Evolutionary conservation across 2,329 filamentous ascomycete species (phyloP).

Genomic region (Penicillium italicum): DNA sequence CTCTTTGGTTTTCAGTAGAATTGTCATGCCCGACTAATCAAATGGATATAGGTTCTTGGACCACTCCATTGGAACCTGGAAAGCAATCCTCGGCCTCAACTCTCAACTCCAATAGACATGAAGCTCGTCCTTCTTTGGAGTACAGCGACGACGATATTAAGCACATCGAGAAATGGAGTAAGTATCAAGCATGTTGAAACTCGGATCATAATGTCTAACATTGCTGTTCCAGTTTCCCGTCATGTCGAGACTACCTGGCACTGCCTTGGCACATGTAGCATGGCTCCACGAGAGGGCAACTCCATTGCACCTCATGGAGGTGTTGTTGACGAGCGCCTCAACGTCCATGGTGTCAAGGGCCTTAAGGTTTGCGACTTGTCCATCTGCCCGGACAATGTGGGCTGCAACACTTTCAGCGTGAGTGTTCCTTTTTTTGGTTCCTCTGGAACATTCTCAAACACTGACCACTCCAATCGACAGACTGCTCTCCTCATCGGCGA

Average conservation of each 20-base stretch:
- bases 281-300: slow-evolving; percentile 73
- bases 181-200: slow-evolving; percentile 6
- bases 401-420: slow-evolving; percentile 59
- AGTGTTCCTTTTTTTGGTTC: slow-evolving; percentile 8
- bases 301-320: slow-evolving; percentile 72
- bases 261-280: slow-evolving; percentile 65
- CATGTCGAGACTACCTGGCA: slow-evolving; percentile 78
- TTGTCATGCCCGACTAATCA: background rate
- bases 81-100: slow-evolving; percentile 48
- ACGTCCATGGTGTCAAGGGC: slow-evolving; percentile 72
- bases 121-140: slow-evolving; percentile 60
- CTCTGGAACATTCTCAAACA: background rate
- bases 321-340: slow-evolving; percentile 71
- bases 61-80: slow-evolving; percentile 55
- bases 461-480: slow-evolving; percentile 30
- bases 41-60: slow-evolving; percentile 53
- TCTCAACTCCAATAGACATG: slow-evolving; percentile 63
- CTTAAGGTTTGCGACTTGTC: slow-evolving; percentile 73
- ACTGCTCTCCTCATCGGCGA: slow-evolving; percentile 73
- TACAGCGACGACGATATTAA: slow-evolving; percentile 56
- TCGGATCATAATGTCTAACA: background rate
- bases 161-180: slow-evolving; percentile 62
- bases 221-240: slow-evolving; percentile 53
- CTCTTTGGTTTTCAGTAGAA: no score
- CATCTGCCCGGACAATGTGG: slow-evolving; percentile 76